Evolutionary conservation across 202 grass and related monocot genomes (phyloP), one percentile per base, ranked within the genome.

Genomic region (Setaria viridis): DNA sequence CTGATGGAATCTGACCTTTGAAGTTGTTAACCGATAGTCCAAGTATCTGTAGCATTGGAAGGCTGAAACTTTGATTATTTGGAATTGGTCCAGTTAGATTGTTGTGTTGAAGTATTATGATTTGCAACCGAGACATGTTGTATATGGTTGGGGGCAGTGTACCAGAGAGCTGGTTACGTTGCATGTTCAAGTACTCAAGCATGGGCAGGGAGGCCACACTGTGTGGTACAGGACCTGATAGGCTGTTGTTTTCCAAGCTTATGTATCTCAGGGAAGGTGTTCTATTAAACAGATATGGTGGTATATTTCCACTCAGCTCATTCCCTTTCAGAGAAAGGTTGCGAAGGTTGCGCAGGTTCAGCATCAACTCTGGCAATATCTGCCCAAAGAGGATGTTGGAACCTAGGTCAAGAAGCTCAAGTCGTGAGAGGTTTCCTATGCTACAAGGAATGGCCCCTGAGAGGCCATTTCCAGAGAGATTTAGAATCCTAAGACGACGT

Each of bases 401-500:
- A 14, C 1, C 0, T 4, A 72, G 7, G 4, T 20, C 6, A 77
- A 85, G 34, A 32, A 7, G 2, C 19, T 87, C 55, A 13, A 92
- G 59, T n/a, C 73, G 39, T 25, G 67, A 50, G 77, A 87, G 89
- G 16, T 84, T 83, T 5, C 90, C 90, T 11, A 92, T 75, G 42
- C 63, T 35, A 8, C 49, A 12, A 17, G 90, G 80, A 20, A 92
- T 86, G 39, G 19, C 1, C 5, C 72, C 80, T 0, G 87, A 71
- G 34, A 89, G 78, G 25, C 48, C 59, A 58, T 92, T 92, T 16
- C 25, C 21, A 9, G n/a, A 17, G 6, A 92, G 78, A 17, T 67
- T 14, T 35, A 92, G 81, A 25, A 81, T 42, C 7, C 76, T 89
- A 35, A 92, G 87, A 11, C 83, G 68, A 15, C 45, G 78, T 35